Conservation (phyloP, 2,329 filamentous ascomycete genomes). For the Amphichorda felina region DNA sequence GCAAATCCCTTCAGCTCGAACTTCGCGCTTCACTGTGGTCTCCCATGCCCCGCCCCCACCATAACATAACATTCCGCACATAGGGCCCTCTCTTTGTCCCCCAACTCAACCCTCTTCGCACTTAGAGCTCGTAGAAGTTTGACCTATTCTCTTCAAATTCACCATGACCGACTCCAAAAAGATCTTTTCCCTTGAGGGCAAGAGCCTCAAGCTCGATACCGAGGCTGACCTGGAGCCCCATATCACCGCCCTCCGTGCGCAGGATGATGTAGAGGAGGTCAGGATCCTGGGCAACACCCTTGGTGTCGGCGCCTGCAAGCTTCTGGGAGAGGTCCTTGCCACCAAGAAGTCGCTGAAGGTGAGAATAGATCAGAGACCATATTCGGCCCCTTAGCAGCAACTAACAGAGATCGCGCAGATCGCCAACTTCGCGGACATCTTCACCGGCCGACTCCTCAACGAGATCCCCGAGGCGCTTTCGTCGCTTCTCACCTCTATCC, state of each 20-base stretch:
- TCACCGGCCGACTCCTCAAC: constrained; percentile 82
- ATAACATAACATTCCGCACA: too few relatives aligned
- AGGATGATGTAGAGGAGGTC: constrained; percentile 72
- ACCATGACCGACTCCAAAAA: constrained; percentile 32
- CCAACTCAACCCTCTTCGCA: too few relatives aligned
- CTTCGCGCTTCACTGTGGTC: too few relatives aligned
- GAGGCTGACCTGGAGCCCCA: constrained; percentile 78
- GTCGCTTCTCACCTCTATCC: constrained; percentile 71
- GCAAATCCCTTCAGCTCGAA: background rate
- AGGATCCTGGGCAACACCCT: constrained; percentile 84
- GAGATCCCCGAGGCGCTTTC: constrained; percentile 90
- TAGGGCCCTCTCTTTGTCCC: too few relatives aligned
- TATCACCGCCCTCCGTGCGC: constrained; percentile 61
- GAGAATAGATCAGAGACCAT: constrained; percentile 11
- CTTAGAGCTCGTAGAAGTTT: too few relatives aligned
- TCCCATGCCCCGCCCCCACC: constrained; percentile 17
- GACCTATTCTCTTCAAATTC: constrained; percentile 3
- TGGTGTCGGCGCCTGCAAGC: constrained; percentile 77
- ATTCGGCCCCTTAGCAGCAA: background rate
- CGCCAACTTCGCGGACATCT: constrained; percentile 93
- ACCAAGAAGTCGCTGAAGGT: constrained; percentile 76
- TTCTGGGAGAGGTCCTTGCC: constrained; percentile 69
- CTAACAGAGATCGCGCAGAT: constrained; percentile 28
- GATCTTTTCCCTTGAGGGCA: constrained; percentile 83
- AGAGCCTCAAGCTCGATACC: constrained; percentile 83